phyloP scores from a whole-genome alignment of 441 rosid genomes.

The Mallotus japonicus region DNA sequence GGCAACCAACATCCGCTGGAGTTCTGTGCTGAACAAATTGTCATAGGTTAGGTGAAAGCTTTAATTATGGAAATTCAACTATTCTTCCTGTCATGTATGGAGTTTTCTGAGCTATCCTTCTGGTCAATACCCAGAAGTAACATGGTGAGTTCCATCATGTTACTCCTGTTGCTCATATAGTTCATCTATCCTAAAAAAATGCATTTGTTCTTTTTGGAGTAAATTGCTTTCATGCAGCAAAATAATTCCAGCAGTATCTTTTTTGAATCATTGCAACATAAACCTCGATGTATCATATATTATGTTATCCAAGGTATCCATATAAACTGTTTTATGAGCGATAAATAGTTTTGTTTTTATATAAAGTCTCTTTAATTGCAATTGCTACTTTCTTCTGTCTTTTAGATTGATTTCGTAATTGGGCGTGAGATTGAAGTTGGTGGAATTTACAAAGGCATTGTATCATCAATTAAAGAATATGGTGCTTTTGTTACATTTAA shows the following conservation, averaged over 20 bases:
- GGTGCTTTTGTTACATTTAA: constrained; percentile 97
- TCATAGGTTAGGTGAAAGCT: neutral
- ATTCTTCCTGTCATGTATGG: neutral
- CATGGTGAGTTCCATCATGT: neutral
- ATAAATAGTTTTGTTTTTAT: constrained; percentile 6
- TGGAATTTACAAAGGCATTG: constrained; percentile 82
- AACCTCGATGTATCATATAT: neutral
- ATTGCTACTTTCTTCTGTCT: constrained; percentile 21
- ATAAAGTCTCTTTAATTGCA: constrained; percentile 9
- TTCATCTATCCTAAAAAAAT: neutral
- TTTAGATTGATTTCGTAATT: constrained; percentile 71
- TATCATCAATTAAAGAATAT: constrained; percentile 87
- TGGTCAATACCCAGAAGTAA: neutral
- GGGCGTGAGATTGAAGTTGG: constrained; percentile 93
- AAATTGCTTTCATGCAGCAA: neutral
- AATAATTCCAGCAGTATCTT: neutral
- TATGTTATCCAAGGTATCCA: neutral
- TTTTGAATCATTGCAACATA: neutral
- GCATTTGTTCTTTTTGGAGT: neutral
- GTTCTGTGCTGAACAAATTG: neutral
- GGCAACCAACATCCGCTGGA: neutral
- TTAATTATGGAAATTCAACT: neutral
- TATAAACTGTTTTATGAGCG: constrained; percentile 1
- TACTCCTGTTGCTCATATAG: neutral
- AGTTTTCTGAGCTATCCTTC: neutral